Evolutionary conservation across 108 stramenopile genomes (phyloP).

Genomic region (Aureococcus anophagefferens): DNA sequence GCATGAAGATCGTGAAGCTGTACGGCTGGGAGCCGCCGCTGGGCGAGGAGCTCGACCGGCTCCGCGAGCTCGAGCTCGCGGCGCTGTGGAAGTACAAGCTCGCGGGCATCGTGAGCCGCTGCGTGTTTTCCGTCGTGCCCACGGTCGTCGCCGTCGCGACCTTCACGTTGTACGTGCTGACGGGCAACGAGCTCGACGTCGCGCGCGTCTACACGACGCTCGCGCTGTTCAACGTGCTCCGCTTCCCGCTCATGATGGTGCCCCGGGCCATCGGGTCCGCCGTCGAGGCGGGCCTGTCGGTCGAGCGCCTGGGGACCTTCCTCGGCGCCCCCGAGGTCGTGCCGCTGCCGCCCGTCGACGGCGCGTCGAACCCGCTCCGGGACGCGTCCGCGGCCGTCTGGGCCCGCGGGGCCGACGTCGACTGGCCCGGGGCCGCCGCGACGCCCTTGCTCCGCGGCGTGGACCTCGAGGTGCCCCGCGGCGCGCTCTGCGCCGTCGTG

Average conservation of each 20-base stretch:
- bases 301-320: conserved; percentile 63
- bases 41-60: background rate
- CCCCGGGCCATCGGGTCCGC: conserved; percentile 80
- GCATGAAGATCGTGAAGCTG: conserved; percentile 84
- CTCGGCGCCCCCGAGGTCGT: conserved; percentile 54
- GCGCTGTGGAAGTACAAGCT: conserved; percentile 24
- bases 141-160: conserved; percentile 74
- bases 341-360: conserved; percentile 36
- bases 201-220: conserved; percentile 67
- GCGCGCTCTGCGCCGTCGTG: conserved; percentile 29
- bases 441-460: conserved; percentile 5
- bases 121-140: conserved; percentile 29
- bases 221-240: conserved; percentile 79
- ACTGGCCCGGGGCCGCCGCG: background rate
- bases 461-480: conserved; percentile 3
- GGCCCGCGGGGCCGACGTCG: background rate
- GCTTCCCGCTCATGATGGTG: conserved; percentile 87
- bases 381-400: background rate
- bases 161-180: conserved; percentile 64
- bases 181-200: conserved; percentile 61
- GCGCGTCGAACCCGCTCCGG: background rate
- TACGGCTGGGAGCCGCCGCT: conserved; percentile 78
- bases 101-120: background rate
- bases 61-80: conserved; percentile 61
- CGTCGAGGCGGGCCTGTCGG: conserved; percentile 76